Base-by-base conservation (phyloP, 2,329 filamentous ascomycete species). In the Corynespora cassiicola region DNA sequence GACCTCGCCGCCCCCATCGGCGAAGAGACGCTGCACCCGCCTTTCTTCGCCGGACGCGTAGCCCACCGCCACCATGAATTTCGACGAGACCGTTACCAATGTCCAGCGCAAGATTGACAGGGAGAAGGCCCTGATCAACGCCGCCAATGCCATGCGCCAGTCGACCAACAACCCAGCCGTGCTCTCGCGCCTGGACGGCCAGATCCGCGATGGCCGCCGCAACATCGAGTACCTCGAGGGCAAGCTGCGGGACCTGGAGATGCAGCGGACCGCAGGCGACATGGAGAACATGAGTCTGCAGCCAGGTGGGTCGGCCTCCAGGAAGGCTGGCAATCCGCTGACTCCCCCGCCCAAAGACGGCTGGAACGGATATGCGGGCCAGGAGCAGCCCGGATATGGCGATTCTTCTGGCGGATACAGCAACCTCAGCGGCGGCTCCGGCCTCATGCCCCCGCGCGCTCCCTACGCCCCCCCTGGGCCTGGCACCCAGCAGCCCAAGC, bases 71-170 rank as follows among this genome's bases (percentile, higher is more conserved):
- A 75, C 54, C 65, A 84, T 83, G 78, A 76, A 75, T 65, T 75
- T 81, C 67, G 80, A 85, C 64, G 78, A 82, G 56, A 77, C 82
- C 52, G 79, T 84, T 72, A 84, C 84, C 73, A 87, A 90, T 71
- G 90, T 99, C 75, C 84, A 87, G 75, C 87, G 86, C 77, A 97
- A 99, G 86, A 97, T 99, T 72, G 90, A 96, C 78, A 86, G 92
- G 69, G 94, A 99, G 75, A 92, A 91, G 79, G 88, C 87, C 61
- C 85, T 97, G 65, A 94, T 99, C 78, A 88, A 88, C 71, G 92
- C 90, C 61, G 92, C 92, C 56, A 94, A 89, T 73, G 84, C 88
- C 59, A 96, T 99, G 91, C 87, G 90, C 73, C 87, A 91, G 73
- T 91, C 94, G 70, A 96, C 92, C 58, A 89, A 90, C 75, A 99